Evolutionary conservation across 169 alveolate species (phyloP), one percentile per base, ranked within the genome.

Genomic region (Theileria luwenshuni): DNA sequence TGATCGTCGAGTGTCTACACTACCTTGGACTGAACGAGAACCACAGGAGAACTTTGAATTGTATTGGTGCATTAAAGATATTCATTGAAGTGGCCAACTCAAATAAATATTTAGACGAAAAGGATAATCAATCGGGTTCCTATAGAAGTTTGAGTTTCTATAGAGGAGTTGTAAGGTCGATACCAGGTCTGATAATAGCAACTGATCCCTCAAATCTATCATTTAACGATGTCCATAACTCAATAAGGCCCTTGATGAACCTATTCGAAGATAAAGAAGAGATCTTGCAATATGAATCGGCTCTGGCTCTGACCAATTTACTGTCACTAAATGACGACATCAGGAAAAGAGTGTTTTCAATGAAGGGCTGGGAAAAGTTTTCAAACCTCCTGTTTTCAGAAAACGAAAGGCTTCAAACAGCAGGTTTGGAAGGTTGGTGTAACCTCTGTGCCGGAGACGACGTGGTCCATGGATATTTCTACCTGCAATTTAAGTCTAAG

Each of bases 371-470:
- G 89, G 76, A 81, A 28, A 68, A 42, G 21, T 69, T 81, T 41
- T 69, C 84, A 17, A 56, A 61, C 54, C 72, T 81, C 23, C 54
- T 81, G 30, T 64, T 38, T 32, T 73, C 85, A 32, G 89, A 81
- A 35, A 81, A 81, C 27, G 74, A 62, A 21, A 60, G 30, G 64
- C 56, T 81, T 58, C 73, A 73, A 69, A 77, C 85, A n/a, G 89
- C 84, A 8, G 65, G 83, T 12, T 69, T 81, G 13, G 89, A 81
- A 70, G 89, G 89, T 41, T 81, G 89, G 89, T 81, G 85, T 54
- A 81, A 81, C 79, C 38, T 81, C 21, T 68, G 83, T 13, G 73
- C 81, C 15, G 83, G 77, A 15, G 76, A 48, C 30, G 77, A 49
- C 35, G 62, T 10, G 19, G 87, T 79, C 21, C 83, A 70, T 30